Conservation (phyloP, 1,284 basidiomycete genomes). For the Paramarasmius palmivorus region DNA sequence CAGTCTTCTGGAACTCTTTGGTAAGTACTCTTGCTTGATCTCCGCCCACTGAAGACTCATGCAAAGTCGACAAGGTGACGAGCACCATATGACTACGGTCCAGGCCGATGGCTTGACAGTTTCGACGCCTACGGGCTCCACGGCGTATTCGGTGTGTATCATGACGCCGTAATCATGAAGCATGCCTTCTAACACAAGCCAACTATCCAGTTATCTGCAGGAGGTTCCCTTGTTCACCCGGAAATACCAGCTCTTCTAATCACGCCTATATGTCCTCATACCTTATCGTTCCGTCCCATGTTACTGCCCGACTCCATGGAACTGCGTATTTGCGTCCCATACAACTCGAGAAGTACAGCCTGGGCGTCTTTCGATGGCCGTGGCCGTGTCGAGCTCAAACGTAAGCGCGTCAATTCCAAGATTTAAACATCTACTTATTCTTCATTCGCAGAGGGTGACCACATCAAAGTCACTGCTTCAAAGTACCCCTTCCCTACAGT, state of each 20-base stretch:
- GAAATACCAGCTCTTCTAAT: slow-evolving; percentile 97
- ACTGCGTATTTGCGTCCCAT: slow-evolving; percentile 95
- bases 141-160: slow-evolving; percentile 87
- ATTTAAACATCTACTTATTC: slow-evolving; percentile 6
- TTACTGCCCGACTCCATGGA: slow-evolving; percentile 98
- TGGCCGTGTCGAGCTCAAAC: slow-evolving; percentile 93
- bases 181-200: too few relatives aligned
- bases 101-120: slow-evolving; percentile 97
- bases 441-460: slow-evolving; percentile 83
- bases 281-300: slow-evolving; percentile 98
- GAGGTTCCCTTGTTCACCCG: slow-evolving; percentile 96
- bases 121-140: slow-evolving; percentile 96
- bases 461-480: slow-evolving; percentile 98
- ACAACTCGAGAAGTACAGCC: slow-evolving; percentile 96
- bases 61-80: slow-evolving; percentile 71
- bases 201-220: slow-evolving; percentile 85
- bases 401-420: slow-evolving; percentile 51
- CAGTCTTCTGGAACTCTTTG: slow-evolving; percentile 93
- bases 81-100: slow-evolving; percentile 98
- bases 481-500: slow-evolving; percentile 99
- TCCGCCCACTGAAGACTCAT: background rate
- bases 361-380: slow-evolving; percentile 99
- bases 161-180: background rate
- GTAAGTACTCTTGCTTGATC: slow-evolving; percentile 47
- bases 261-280: slow-evolving; percentile 98